A percentile compares a stretch with the other conserved stretches of the same genome.
phyloP scores from a whole-genome alignment of 768 basidiomycete species.

The Lactarius quietus region DNA sequence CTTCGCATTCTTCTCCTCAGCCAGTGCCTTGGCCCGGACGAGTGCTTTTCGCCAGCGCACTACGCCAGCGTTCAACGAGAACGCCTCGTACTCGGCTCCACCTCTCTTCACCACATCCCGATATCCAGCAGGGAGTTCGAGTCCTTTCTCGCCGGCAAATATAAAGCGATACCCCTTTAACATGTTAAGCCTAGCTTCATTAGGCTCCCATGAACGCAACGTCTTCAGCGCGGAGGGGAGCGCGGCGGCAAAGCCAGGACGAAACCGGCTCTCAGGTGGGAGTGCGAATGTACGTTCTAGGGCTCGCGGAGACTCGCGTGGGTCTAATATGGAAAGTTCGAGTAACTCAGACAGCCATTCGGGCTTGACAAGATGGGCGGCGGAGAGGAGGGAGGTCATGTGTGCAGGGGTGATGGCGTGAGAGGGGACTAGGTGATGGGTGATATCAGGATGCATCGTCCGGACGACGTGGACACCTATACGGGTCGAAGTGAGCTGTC shows the following conservation, averaged over 20 bases:
- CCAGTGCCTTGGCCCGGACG: conserved; percentile 49
- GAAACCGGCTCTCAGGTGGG: conserved; percentile 52
- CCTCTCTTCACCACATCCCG: conserved; percentile 54
- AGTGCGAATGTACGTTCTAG: conserved; percentile 52
- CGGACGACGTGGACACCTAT: conserved; percentile 56
- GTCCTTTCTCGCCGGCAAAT: conserved; percentile 53
- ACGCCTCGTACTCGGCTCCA: conserved; percentile 58
- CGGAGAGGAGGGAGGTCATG: conserved; percentile 56
- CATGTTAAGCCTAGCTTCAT: conserved; percentile 56
- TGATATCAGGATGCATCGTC: conserved; percentile 44
- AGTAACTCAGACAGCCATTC: conserved; percentile 68
- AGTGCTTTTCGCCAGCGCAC: conserved; percentile 51
- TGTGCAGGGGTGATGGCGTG: conserved; percentile 48
- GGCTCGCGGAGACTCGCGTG: conserved; percentile 33
- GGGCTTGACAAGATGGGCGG: conserved; percentile 55
- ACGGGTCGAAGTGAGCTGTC: conserved; percentile 2
- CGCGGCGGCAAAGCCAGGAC: conserved; percentile 52
- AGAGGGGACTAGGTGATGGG: conserved; percentile 60
- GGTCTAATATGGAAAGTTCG: conserved; percentile 43
- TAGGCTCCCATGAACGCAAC: conserved; percentile 62
- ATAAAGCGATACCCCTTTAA: conserved; percentile 54
- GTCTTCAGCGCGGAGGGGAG: conserved; percentile 48
- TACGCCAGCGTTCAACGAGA: conserved; percentile 49
- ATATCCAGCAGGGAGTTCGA: conserved; percentile 47
- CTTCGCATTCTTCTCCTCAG: conserved; percentile 23